Evolutionary conservation across 2,329 filamentous ascomycete genomes (phyloP).

Genomic region (Penicillium olsonii): DNA sequence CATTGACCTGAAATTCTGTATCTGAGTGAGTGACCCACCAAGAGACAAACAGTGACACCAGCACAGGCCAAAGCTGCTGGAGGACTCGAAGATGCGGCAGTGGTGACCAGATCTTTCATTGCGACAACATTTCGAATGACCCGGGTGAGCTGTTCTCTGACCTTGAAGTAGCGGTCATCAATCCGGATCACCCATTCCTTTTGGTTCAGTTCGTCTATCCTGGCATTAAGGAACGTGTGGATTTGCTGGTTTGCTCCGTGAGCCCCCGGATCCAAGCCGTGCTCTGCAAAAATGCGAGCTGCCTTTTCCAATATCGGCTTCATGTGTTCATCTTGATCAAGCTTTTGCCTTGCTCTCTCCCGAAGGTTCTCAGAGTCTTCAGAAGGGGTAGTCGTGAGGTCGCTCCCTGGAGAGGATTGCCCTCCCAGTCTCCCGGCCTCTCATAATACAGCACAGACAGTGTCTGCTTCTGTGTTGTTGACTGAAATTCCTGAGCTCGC

Average conservation of each 20-base stretch:
- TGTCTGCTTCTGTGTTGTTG: too few species aligned
- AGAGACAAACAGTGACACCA: constrained; percentile 2
- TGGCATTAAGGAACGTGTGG: background rate
- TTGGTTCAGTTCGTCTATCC: background rate
- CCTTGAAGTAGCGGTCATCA: background rate
- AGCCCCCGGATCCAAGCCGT: background rate
- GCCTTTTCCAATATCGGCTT: background rate
- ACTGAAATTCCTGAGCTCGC: too few species aligned
- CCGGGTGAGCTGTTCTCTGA: background rate
- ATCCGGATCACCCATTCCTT: background rate
- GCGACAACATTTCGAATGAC: constrained; percentile 4
- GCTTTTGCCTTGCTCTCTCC: too few species aligned
- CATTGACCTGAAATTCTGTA: background rate
- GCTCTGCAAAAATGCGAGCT: background rate
- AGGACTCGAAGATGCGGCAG: constrained; percentile 9
- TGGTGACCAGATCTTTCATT: constrained; percentile 8
- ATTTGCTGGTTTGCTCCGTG: background rate
- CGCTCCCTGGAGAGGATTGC: too few species aligned
- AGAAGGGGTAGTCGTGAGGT: too few species aligned
- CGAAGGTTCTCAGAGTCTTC: too few species aligned
- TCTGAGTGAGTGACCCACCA: too few species aligned
- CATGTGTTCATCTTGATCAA: background rate
- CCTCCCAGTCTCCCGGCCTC: too few species aligned
- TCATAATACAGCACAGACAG: too few species aligned
- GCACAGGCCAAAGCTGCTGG: constrained; percentile 13